Base-by-base conservation (phyloP, 1,284 basidiomycete species). In the Sporisorium iseilematis-ciliati region DNA sequence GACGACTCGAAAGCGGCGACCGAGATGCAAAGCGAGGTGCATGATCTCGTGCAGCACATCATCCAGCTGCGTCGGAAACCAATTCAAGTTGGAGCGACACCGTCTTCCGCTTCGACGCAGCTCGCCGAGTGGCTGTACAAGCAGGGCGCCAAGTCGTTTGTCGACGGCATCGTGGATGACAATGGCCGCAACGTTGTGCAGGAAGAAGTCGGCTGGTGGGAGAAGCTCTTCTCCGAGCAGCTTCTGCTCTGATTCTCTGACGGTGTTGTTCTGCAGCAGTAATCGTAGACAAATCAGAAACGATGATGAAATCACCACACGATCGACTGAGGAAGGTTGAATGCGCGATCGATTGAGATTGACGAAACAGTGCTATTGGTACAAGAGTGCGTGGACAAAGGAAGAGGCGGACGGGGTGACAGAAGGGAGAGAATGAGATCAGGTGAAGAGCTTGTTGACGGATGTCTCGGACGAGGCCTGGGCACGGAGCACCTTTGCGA, bases 401-500 rank as follows among this genome's bases (percentile, higher is more conserved):
- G 16, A 35, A 40, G 50, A 31, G n/a, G 50, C 38, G 55, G 56
- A n/a, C 25, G 16, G 43, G 21, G 12, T 41, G 40, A 12, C 52
- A 31, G 25, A 6, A 33, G 29, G 23, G 40, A 38, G 12, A 14
- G 35, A 14, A 35, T 16, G 54, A 46, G 33, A 58, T 65, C 82
- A 86, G 51, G 84, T 86, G 77, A 85, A 87, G 59, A 87, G 82
- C 81, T 87, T 87, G 62, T 80, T 84, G 52, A 79, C 76, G 20
- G 78, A 82, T 48, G 83, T 86, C 66, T 81, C 79, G 41, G 81
- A 77, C 42, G 86, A 86, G 38, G 77, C 78, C 46, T 86, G 81
- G 54, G 85, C 84, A 64, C 84, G 80, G 48, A 75, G 91, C 89
- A 87, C 86, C 90, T 98, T 99, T 5, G 95, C 94, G 16, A 99